Evolutionary conservation across 306 rosid species (phyloP), one percentile per base, ranked within the genome.

Genomic region (Prunus campanulata): DNA sequence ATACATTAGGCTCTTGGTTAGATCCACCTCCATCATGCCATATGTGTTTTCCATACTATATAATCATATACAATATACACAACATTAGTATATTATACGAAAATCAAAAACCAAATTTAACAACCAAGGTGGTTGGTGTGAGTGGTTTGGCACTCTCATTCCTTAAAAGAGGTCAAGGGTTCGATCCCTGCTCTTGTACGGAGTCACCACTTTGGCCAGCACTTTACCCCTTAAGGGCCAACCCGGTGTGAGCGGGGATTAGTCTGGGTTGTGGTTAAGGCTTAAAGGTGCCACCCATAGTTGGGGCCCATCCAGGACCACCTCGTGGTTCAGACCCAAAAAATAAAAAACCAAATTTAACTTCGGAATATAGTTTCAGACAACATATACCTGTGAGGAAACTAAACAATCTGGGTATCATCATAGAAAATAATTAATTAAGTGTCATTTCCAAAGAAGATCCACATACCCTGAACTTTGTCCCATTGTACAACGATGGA

Each of bases 401-500:
- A 27, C 39, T 22, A 77, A 71, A 47, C 19, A 56, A 72, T 39
- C 42, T 56, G 19, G 67, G 68, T 9, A 66, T 12, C n/a, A 22
- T 63, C 27, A n/a, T 78, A 52, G 8, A 57, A 2, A 62, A 32
- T 32, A 66, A 60, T 46, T 32, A 60, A 18, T 24, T 16, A 59
- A 51, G 54, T 29, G 39, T 14, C 9, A 46, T 6, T n/a, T 24
- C 22, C 66, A 47, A 73, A 71, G 19, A 73, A 51, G 71, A 80
- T 19, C 44, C 47, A 39, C 84, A 3, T 89, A 92, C 97, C 89
- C 97, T 87, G 80, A 95, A 95, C 83, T 92, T 95, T 5, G 72
- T 83, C 20, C 97, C 97, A 54, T 92, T 92, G 90, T 70, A 95
- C 57, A 95, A 79, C 8, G 97, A 95, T 30, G 88, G 80, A 79